These are phyloP conservation scores for Fusarium concolor DNA, from an alignment of 2,329 filamentous ascomycete species.

Conservation along the genomic window DNA sequence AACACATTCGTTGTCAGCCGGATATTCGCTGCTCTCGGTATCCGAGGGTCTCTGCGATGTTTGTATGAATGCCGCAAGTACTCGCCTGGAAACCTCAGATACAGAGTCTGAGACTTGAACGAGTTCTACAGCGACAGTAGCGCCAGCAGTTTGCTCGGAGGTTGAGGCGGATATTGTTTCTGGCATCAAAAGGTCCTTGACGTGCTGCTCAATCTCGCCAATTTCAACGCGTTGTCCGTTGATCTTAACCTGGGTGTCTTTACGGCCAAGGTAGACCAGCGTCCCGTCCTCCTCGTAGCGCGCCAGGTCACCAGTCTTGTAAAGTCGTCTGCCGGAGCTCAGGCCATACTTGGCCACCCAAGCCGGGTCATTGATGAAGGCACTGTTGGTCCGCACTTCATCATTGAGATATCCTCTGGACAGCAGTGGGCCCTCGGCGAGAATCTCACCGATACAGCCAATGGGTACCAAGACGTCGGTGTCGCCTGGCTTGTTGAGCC, in stretches of 20 bases:
- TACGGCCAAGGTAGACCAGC: not conserved
- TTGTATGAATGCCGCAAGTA: constrained; percentile 6
- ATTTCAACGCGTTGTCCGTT: not conserved
- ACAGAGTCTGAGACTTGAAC: constrained; percentile 11
- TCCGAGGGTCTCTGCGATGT: constrained; percentile 1
- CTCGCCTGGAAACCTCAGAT: constrained; percentile 3
- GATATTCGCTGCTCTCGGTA: constrained; percentile 8
- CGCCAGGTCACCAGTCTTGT: constrained; percentile 13
- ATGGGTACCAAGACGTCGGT: constrained; percentile 11
- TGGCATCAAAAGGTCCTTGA: not conserved
- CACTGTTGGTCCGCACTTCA: constrained; percentile 14
- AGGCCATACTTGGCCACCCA: constrained; percentile 11
- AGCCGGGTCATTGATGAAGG: constrained; percentile 9
- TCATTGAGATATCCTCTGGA: constrained; percentile 13
- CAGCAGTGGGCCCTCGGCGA: constrained; percentile 9
- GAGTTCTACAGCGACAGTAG: constrained; percentile 7
- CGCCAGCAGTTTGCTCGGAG: not conserved
- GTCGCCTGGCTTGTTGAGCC: constrained; percentile 6
- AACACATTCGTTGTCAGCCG: constrained; percentile 4
- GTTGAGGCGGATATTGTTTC: constrained; percentile 5
- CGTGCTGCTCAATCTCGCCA: not conserved
- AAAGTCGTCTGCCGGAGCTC: constrained; percentile 12
- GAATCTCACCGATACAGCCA: constrained; percentile 13
- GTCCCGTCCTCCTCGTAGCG: constrained; percentile 10
- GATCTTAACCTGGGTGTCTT: no score